Evolutionary conservation across 768 basidiomycete genomes (phyloP).

Genomic region (Boletus huronensis): DNA sequence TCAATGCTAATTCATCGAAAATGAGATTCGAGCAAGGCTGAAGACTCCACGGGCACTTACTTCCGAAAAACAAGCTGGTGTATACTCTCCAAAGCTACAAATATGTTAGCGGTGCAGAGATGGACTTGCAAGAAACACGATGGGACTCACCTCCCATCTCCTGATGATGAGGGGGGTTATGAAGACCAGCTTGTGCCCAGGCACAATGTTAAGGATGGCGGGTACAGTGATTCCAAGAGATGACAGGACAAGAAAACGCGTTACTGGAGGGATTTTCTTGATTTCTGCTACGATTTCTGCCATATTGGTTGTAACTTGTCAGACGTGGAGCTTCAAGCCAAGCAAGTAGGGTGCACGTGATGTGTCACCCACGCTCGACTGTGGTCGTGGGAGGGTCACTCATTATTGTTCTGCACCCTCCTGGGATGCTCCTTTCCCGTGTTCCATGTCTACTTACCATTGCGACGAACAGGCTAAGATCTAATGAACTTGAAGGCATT

Average conservation of each 20-base stretch:
- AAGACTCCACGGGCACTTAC: constrained; percentile 31
- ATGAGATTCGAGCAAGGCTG: background rate
- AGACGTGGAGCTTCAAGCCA: no score
- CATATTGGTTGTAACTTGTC: constrained; percentile 31
- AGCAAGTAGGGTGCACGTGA: constrained; percentile 16
- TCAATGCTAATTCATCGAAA: constrained; percentile 19
- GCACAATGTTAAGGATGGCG: constrained; percentile 50
- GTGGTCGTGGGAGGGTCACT: no score
- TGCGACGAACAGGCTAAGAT: background rate
- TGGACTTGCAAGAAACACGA: background rate
- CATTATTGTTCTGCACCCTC: no score
- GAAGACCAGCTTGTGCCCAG: constrained; percentile 55
- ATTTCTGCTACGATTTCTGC: constrained; percentile 55
- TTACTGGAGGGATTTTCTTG: constrained; percentile 80
- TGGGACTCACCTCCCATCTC: constrained; percentile 49
- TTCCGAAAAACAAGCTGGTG: constrained; percentile 72
- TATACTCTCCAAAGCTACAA: constrained; percentile 67
- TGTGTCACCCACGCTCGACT: no score
- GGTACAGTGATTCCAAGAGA: constrained; percentile 60
- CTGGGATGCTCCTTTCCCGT: background rate
- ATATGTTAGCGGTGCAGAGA: background rate
- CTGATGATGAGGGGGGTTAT: constrained; percentile 40
- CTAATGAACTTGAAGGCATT: constrained; percentile 14
- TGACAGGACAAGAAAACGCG: constrained; percentile 63
- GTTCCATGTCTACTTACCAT: constrained; percentile 3